Base-by-base conservation (phyloP, 2,329 filamentous ascomycete species). In the Colletotrichum nymphaeae region DNA sequence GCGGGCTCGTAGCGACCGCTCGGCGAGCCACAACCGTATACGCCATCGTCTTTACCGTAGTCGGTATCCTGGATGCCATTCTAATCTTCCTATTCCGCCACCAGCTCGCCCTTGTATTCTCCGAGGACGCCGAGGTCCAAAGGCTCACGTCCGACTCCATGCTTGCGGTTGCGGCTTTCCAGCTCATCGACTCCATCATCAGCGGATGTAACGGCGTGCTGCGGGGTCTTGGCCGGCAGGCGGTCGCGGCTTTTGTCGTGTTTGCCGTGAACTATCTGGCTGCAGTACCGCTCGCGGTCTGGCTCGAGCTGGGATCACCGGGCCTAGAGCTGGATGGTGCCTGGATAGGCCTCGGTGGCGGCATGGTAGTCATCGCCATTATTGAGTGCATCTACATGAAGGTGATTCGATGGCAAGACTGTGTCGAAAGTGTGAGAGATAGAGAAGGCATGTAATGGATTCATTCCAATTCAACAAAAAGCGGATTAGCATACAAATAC, bases 161-260 rank as follows among this genome's bases (percentile, higher is more conserved):
- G 78, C 75, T 80, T 24, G 76, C 78, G 9, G 80, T 83, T 14
- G 78, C 77, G 26, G 77, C 77, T 16, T 82, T 81, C 74, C 81
- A 83, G 69, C 71, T 82, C 59, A 77, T 83, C 57, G 82, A 84
- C 72, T 73, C 81, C 24, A 76, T 83, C 69, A 82, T 80, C 62
- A 78, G 75, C 73, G 82, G 80, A 49, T 81, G 80, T 49, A 84
- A 84, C 67, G 83, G 83, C 19, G 75, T 84, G 72, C 78, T 85
- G 22, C 80, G 83, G 0, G 83, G 83, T 16, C 79, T 85, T 5
- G 83, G 82, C 0, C 78, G 79, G n/a, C 83, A 84, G 67, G 79
- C 78, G 11, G 72, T 83, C 3, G 83, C 82, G 6, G 83, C 81
- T 3, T 83, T 78, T 74, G 77, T 83, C 4, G 82, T 83, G 0